Evolutionary conservation across 352 stramenopile genomes (phyloP).

Genomic region (Phytophthora meadii): DNA sequence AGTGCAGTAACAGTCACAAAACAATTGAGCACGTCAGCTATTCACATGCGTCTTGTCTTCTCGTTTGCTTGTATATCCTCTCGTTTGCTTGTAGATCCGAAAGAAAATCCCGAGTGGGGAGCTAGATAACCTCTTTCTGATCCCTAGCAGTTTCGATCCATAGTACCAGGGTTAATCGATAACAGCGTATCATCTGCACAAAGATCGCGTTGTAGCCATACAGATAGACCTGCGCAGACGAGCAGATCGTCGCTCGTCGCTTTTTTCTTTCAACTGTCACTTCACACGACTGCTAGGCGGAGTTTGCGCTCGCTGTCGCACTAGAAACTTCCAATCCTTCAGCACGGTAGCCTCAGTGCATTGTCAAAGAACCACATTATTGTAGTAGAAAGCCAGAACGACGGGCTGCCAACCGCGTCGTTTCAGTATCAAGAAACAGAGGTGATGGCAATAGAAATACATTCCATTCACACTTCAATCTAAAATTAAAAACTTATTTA

Average conservation of each 20-base stretch:
- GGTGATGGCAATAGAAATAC: neutral
- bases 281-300: slow-evolving; percentile 2
- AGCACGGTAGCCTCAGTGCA: neutral
- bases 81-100: neutral
- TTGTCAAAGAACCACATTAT: slow-evolving; percentile 1
- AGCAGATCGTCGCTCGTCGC: neutral
- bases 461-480: slow-evolving; percentile 3
- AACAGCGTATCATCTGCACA: too few species aligned
- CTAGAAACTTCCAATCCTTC: slow-evolving; percentile 13
- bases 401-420: slow-evolving; percentile 1
- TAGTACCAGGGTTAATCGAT: too few species aligned
- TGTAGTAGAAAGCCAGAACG: slow-evolving; percentile 8
- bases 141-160: too few species aligned
- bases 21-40: slow-evolving; percentile 27
- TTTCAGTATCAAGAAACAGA: slow-evolving; percentile 27
- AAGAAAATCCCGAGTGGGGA: slow-evolving; percentile 2
- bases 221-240: neutral
- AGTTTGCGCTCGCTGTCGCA: slow-evolving; percentile 7
- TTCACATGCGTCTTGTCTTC: slow-evolving; percentile 5
- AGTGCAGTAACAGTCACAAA: slow-evolving; percentile 33
- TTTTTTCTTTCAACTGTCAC: neutral
- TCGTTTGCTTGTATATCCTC: neutral
- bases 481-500: neutral
- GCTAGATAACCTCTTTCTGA: too few species aligned
- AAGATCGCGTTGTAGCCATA: too few species aligned